Evolutionary conservation across 441 rosid species (phyloP).

Genomic region (Erysimum pusillum): DNA sequence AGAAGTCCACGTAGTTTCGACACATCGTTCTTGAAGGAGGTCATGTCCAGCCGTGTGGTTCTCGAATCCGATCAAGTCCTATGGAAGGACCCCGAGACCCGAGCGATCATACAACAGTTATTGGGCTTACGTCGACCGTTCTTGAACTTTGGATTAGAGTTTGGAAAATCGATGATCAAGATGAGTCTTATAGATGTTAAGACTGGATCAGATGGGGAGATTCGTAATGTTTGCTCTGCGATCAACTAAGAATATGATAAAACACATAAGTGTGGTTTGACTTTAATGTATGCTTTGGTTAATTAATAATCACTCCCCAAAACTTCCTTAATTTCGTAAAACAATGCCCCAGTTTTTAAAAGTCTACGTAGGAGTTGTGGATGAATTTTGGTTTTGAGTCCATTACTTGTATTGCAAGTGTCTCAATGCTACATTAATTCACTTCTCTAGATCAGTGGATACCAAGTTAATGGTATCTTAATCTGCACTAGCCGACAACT

Average conservation of each 20-base stretch:
- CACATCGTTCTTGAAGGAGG: slow-evolving; percentile 63
- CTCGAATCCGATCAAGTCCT: slow-evolving; percentile 69
- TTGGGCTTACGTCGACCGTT: slow-evolving; percentile 52
- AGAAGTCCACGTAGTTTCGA: slow-evolving; percentile 69
- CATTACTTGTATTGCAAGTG: background rate
- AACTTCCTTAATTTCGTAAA: no score
- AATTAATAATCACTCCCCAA: background rate
- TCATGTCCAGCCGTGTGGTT: slow-evolving; percentile 65
- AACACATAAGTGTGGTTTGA: slow-evolving; percentile 16
- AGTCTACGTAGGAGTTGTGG: slow-evolving; percentile 76
- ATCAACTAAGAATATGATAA: slow-evolving; percentile 47
- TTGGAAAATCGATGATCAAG: slow-evolving; percentile 75
- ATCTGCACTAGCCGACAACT: slow-evolving; percentile 8
- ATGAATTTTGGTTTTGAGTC: slow-evolving; percentile 80
- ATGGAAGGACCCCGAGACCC: slow-evolving; percentile 58
- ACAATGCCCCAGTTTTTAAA: slow-evolving; percentile 47
- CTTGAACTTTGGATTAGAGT: slow-evolving; percentile 58
- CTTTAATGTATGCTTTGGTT: slow-evolving; percentile 17
- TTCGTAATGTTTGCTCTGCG: slow-evolving; percentile 65
- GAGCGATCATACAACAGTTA: slow-evolving; percentile 53
- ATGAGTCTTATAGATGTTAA: slow-evolving; percentile 82
- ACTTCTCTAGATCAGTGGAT: background rate
- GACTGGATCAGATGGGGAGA: slow-evolving; percentile 68
- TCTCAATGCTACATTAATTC: slow-evolving; percentile 4
- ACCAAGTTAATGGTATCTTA: slow-evolving; percentile 8